Percentiles rank a stretch among this genome's conserved stretches.
Evolutionary conservation across 768 basidiomycete genomes (phyloP).

Genomic region (Mycena rosella): DNA sequence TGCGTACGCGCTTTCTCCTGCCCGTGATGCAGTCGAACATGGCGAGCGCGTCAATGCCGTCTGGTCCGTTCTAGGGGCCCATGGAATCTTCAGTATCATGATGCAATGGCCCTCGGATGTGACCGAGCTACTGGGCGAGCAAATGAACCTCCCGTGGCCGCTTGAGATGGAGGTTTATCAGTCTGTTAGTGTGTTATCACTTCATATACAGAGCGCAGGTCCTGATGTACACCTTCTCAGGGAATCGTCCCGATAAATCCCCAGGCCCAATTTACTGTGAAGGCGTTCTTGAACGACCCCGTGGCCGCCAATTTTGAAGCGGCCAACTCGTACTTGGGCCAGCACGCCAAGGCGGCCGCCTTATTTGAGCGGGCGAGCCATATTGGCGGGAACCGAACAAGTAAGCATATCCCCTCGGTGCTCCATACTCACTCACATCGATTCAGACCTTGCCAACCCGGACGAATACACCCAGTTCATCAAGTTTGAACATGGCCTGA

Average conservation of each 20-base stretch:
- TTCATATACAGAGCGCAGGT: too few species aligned
- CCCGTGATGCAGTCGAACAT: conserved; percentile 48
- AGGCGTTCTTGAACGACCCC: conserved; percentile 30
- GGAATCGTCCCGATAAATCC: conserved; percentile 34
- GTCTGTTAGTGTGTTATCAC: conserved; percentile 27
- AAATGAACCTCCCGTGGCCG: conserved; percentile 58
- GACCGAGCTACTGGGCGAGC: conserved; percentile 40
- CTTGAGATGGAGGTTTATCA: conserved; percentile 35
- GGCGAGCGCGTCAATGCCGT: conserved; percentile 55
- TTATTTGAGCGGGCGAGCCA: conserved; percentile 45
- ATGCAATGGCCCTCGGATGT: conserved; percentile 47
- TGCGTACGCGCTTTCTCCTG: conserved; percentile 29
- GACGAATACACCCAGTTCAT: conserved; percentile 31
- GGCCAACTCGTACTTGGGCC: conserved; percentile 14
- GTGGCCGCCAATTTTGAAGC: conserved; percentile 17
- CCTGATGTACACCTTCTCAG: conserved; percentile 5
- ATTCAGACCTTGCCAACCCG: conserved; percentile 25
- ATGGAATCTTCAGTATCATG: conserved; percentile 48
- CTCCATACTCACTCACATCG: not conserved
- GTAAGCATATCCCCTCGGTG: conserved; percentile 31
- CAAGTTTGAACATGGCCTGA: conserved; percentile 30
- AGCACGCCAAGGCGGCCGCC: conserved; percentile 26
- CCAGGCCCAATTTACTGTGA: conserved; percentile 26
- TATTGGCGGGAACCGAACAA: conserved; percentile 34
- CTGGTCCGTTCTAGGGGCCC: conserved; percentile 51